phyloP scores from a whole-genome alignment of 225 moss, liverwort and hornwort genomes.

The Ulota crispa region DNA sequence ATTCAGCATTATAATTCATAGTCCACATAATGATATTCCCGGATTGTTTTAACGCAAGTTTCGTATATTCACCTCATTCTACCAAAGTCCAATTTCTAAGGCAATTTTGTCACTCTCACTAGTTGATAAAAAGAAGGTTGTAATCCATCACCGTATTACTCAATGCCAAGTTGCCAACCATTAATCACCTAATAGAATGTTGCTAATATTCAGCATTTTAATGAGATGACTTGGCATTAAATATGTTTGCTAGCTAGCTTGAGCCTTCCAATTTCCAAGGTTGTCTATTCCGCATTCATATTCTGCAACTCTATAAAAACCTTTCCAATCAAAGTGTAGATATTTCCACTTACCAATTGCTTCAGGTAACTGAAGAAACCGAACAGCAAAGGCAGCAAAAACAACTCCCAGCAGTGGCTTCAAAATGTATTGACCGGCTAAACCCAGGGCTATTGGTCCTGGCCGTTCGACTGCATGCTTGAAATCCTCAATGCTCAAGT shows the following conservation, averaged over 20 bases:
- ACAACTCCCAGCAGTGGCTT: constrained; percentile 74
- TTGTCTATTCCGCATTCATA: not conserved
- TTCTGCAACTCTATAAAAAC: not conserved
- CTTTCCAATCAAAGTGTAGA: not conserved
- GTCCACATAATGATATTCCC: not conserved
- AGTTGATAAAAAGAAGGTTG: not conserved
- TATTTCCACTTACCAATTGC: constrained; percentile 58
- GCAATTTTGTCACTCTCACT: not conserved
- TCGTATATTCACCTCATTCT: not conserved
- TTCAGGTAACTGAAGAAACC: constrained; percentile 70
- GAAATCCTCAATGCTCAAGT: constrained; percentile 77
- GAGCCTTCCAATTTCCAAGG: not conserved
- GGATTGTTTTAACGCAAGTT: not conserved
- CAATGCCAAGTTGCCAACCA: not conserved
- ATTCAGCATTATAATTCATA: no score
- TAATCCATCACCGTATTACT: not conserved
- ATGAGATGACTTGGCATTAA: not conserved
- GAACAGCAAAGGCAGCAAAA: constrained; percentile 59
- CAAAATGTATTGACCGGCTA: constrained; percentile 72
- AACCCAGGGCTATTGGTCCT: constrained; percentile 62
- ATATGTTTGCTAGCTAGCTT: not conserved
- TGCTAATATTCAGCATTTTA: not conserved
- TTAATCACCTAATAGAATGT: not conserved
- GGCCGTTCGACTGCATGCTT: constrained; percentile 72
- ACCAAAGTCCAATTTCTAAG: not conserved